Base-by-base conservation (phyloP, 2,329 filamentous ascomycete genomes). In the Sporothrix inflata region DNA sequence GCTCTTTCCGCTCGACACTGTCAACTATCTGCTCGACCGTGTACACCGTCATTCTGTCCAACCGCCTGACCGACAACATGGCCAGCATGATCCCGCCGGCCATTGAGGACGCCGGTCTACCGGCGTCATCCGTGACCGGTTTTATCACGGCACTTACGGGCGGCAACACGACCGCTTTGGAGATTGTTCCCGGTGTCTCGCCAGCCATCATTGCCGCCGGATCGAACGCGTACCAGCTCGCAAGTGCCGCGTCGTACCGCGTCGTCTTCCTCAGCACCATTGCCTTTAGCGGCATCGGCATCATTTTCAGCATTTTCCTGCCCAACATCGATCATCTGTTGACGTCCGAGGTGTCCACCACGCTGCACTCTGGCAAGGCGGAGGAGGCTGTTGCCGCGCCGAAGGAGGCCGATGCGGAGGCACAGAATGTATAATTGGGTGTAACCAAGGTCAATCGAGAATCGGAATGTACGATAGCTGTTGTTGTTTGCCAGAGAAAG, bases 71-170 rank as follows among this genome's bases (percentile, higher is more conserved):
- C 0, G 53, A 75, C 5, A 79, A 78, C 21, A 77, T 82, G 60
- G 74, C 78, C 1, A 76, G 70, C 16, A 74, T 78, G 19, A 79
- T 82, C 0, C 76, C 78, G 3, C 74, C 78, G 2, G 80, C 81
- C 8, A 77, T 80, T 0, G 74, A 80, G n/a, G 75, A 75, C 16
- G 82, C 81, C 11, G 82, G 82, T 9, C 77, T 84, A 12, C 82
- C 82, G 1, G 67, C 77, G 4, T 73, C 77, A 1, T 81, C 79
- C 30, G 78, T 81, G 2, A 75, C 78, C 7, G 76, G 76, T 3
- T 82, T 84, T 67, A 77, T 83, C 5, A 77, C 77, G 0, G 76
- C 76, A 0, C 78, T 83, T 49, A 74, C 78, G 3, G 71, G 77
- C 0, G 77, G 78, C 1, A 73, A 55, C 9, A 30, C 53, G 2